Evolutionary conservation across 148 eudicot species (phyloP), one percentile per base, ranked within the genome.

Genomic region (Nyssa sinensis): DNA sequence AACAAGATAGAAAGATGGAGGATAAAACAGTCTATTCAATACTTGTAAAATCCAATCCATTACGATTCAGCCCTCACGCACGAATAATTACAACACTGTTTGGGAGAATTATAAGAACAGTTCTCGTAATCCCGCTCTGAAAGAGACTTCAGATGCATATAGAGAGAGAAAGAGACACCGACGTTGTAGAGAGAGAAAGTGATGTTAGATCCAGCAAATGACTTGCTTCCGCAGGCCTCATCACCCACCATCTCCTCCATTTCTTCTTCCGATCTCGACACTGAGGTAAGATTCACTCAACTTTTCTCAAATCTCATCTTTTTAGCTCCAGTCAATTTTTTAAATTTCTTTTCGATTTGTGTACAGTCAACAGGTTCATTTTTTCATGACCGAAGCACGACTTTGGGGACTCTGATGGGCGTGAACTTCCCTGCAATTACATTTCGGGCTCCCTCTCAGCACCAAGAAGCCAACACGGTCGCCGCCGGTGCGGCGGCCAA

Each of bases 251-350:
- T 21, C 33, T 86, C 89, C 69, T 86, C 89, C 32, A 4, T 80
- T 25, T 86, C 90, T 35, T 84, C 87, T 11, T 84, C 90, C 63
- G 89, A 86, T 86, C 85, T 84, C 60, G 87, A 86, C 74, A 81
- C 87, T 12, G 85, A 86, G 84, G 84, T 81, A 68, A 28, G 16
- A 0, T 24, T 37, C 11, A 33, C 68, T 19, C 23, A 5, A 19
- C 32, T 70, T 28, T 4, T 24, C 63, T 1, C 69, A n/a, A 30
- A 1, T 31, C 58, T 17, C 16, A 53, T 3, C 4, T 1, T 53
- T 53, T 16, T 53, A 16, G 17, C 16, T 9, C n/a, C 7, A 27
- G 61, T 29, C 1, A 30, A 47, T 11, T 6, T 47, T 30, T 61
- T 13, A 5, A 17, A 16, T 44, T 23, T 14, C 49, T 12, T 65